Evolutionary conservation across 1,284 basidiomycete species (phyloP), one percentile per base, ranked within the genome.

Genomic region (Athelia psychrophila): DNA sequence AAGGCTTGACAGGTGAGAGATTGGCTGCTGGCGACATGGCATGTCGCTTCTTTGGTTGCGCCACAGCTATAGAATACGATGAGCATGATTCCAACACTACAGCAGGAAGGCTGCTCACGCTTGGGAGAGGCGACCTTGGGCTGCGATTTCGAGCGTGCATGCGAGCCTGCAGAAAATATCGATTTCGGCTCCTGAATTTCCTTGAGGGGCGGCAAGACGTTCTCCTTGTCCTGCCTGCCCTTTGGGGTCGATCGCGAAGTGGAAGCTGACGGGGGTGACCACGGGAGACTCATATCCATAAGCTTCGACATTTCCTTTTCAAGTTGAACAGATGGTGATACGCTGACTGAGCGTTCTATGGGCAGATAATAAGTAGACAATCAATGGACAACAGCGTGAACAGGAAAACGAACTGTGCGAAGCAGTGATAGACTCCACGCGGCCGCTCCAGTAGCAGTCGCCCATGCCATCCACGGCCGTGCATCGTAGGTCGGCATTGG

Each of bases 401-500:
- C 12, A 23, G 13, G 47, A 9, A n/a, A 16, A 57, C 63, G 16
- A 50, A 68, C 70, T 64, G 52, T 68, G 67, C 0, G 49, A 44
- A 18, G 53, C 46, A 49, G 9, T 42, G 47, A 35, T 18, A 53
- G 51, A 49, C 40, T 45, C 51, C 50, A 64, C 50, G 48, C 54
- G 44, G 22, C 55, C 57, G 1, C 66, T 66, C 83, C 91, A 93
- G 68, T 87, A 93, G 1, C 73, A 55, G 61, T 93, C 89, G 16
- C 61, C 67, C 64, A 91, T 79, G 0, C 83, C 83, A 50, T 86
- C 78, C 1, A 71, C 66, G 3, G 89, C 84, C 1, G 80, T 88
- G 58, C 83, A 85, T 2, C 91, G 78, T 38, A 85, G 61, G 55
- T 88, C 84, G 12, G 86, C 84, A 60, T 88, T 87, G 2, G 91